Conservation (phyloP, 768 basidiomycete genomes). For the Mycena latifolia region DNA sequence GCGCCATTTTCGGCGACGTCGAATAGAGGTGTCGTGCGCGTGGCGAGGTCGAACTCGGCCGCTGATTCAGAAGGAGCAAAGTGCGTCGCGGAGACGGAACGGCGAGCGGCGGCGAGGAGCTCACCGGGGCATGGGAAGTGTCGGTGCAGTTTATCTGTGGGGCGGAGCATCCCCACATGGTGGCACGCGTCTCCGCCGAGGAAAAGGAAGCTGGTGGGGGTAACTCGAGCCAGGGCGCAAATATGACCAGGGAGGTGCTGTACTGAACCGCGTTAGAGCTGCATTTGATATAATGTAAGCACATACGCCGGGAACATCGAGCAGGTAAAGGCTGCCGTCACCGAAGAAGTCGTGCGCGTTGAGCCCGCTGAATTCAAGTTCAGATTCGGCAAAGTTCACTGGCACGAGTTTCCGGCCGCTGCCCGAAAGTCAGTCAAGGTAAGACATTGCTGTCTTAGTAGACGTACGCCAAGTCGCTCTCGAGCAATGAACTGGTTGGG, state of each 20-base stretch:
- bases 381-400: constrained; percentile 13
- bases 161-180: constrained; percentile 39
- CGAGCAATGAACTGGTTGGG: constrained; percentile 12
- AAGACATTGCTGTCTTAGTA: not conserved
- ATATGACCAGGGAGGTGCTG: constrained; percentile 39
- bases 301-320: constrained; percentile 32
- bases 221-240: constrained; percentile 37
- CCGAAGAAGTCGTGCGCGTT: constrained; percentile 34
- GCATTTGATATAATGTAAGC: not conserved
- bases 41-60: constrained; percentile 20
- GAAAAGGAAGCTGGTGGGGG: constrained; percentile 36
- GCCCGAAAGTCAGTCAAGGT: not conserved
- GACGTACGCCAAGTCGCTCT: constrained; percentile 25
- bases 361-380: constrained; percentile 17
- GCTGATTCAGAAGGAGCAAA: constrained; percentile 15
- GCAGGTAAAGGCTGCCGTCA: constrained; percentile 34
- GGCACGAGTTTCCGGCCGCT: constrained; percentile 17
- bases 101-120: constrained; percentile 15
- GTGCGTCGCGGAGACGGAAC: constrained; percentile 25
- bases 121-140: constrained; percentile 32
- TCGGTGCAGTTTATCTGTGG: constrained; percentile 34
- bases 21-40: constrained; percentile 25
- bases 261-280: not conserved
- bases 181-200: constrained; percentile 39
- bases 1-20: constrained; percentile 13